Percentiles rank a stretch among this genome's conserved stretches.
These are phyloP conservation scores for Solanum verrucosum DNA, from an alignment of 257 asterid species.

Conservation along the genomic window DNA sequence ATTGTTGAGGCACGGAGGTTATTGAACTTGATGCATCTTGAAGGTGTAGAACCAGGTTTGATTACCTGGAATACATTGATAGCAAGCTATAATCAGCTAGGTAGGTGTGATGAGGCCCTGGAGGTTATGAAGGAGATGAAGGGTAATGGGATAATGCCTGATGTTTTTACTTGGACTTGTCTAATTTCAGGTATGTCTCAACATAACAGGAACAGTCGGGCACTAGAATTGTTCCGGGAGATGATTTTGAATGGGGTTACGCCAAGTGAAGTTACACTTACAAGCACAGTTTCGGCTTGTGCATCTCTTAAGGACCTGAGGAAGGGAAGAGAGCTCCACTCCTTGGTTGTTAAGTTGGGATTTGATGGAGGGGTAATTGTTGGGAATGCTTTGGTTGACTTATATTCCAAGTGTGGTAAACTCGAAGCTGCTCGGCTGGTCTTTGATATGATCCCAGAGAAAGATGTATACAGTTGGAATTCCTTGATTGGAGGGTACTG, in stretches of 20 bases:
- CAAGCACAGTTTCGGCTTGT: conserved; percentile 55
- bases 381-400: conserved; percentile 62
- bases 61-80: conserved; percentile 71
- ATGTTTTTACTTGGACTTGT: conserved; percentile 71
- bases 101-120: conserved; percentile 49
- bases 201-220: conserved; percentile 38
- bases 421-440: conserved; percentile 49
- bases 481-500: conserved; percentile 79
- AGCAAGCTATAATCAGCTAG: conserved; percentile 47
- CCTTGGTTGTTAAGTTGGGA: conserved; percentile 49
- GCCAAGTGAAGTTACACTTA: conserved; percentile 59
- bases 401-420: conserved; percentile 74
- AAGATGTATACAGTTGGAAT: conserved; percentile 76
- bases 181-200: conserved; percentile 61
- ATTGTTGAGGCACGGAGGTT: conserved; percentile 36
- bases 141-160: conserved; percentile 37
- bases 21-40: conserved; percentile 38
- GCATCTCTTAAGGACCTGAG: conserved; percentile 40
- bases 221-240: conserved; percentile 35
- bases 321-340: conserved; percentile 66
- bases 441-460: conserved; percentile 39
- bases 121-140: conserved; percentile 61
- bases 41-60: conserved; percentile 46
- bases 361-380: conserved; percentile 45
- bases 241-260: conserved; percentile 50